Conservation (phyloP, 306 rosid genomes). For the Prosopis cineraria region DNA sequence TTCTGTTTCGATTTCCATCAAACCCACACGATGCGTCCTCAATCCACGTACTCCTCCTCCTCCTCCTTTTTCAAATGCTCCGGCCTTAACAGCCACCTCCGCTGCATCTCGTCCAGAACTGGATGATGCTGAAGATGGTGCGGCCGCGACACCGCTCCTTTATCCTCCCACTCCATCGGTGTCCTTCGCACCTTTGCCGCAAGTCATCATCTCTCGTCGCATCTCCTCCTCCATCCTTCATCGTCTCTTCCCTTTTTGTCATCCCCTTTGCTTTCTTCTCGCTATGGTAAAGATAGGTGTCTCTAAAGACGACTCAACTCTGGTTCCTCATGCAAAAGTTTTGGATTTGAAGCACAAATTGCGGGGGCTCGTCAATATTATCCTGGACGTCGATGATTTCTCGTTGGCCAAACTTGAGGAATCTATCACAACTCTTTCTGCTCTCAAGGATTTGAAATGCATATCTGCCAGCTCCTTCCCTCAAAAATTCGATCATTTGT, state of each 20-base stretch:
- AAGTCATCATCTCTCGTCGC: no score
- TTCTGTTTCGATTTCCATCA: no score
- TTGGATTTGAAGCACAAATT: slow-evolving; percentile 52
- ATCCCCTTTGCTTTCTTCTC: background rate
- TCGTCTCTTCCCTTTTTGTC: background rate
- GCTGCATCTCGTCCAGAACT: no score
- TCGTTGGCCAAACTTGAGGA: slow-evolving; percentile 37
- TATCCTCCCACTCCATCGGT: no score
- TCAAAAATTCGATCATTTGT: slow-evolving; percentile 29
- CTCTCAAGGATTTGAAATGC: slow-evolving; percentile 48
- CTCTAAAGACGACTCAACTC: background rate
- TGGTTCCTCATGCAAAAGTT: background rate
- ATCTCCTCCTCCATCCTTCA: background rate
- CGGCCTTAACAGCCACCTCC: no score
- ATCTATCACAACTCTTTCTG: slow-evolving; percentile 49
- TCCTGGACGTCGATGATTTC: slow-evolving; percentile 52
- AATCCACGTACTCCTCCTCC: no score
- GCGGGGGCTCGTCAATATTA: no score
- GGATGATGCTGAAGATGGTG: no score
- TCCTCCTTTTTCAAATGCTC: no score
- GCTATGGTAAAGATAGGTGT: slow-evolving; percentile 47
- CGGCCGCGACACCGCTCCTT: no score
- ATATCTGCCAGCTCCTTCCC: slow-evolving; percentile 2
- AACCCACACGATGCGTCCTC: no score
- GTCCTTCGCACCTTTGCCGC: no score